phyloP scores from a whole-genome alignment of 2,329 filamentous ascomycete species.

The Aspergillaceae sp. region DNA sequence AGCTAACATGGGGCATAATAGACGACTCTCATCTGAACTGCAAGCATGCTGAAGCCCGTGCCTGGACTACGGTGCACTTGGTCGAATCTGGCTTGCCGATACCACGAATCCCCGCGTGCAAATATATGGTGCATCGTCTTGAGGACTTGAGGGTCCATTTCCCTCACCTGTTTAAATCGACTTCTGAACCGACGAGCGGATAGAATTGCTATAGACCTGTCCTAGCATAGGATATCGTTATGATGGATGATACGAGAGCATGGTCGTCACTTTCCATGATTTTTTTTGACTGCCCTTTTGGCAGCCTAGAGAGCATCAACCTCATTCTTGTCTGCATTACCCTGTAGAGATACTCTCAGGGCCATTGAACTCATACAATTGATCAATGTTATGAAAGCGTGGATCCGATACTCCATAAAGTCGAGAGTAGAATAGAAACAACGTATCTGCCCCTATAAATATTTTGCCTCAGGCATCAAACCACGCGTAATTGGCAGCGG shows the following conservation, averaged over 20 bases:
- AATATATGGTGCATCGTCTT: slow-evolving; percentile 66
- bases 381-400: no score
- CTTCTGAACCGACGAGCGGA: slow-evolving; percentile 1
- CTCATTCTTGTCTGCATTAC: no score
- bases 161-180: slow-evolving; percentile 71
- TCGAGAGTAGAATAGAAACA: no score
- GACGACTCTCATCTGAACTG: slow-evolving; percentile 87
- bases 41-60: slow-evolving; percentile 63
- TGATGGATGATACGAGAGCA: not conserved
- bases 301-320: no score
- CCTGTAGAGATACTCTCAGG: no score
- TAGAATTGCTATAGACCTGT: slow-evolving; percentile 2
- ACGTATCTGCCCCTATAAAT: not conserved
- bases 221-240: no score
- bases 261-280: not conserved
- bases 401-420: no score
- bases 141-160: slow-evolving; percentile 68
- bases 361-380: no score
- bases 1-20: slow-evolving; percentile 5
- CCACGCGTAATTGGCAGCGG: not conserved
- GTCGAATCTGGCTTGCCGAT: slow-evolving; percentile 64
- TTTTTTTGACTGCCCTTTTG: no score
- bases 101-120: slow-evolving; percentile 57
- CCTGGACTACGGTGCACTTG: slow-evolving; percentile 80
- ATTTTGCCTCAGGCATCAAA: not conserved